phyloP scores from a whole-genome alignment of 352 stramenopile genomes.

The Blastocystis sp. region DNA sequence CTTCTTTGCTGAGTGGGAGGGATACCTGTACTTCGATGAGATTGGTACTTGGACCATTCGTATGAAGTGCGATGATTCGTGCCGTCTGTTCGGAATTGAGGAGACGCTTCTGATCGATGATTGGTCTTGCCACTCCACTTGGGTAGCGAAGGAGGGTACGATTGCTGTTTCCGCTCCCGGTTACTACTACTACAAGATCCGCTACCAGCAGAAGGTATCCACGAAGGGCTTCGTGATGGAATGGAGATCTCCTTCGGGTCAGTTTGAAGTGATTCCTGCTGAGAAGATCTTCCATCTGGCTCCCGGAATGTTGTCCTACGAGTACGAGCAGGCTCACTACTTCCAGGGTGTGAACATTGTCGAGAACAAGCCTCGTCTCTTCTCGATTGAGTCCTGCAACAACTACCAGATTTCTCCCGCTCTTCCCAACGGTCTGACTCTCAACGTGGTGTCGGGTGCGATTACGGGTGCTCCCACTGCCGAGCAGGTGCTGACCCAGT shows the following conservation, averaged over 20 bases:
- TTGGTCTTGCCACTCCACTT: neutral
- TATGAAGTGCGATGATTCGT: neutral
- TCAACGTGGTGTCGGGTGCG: neutral
- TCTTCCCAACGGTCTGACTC: neutral
- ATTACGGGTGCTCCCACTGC: neutral
- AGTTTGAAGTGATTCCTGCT: neutral
- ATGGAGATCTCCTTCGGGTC: neutral
- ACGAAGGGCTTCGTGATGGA: neutral
- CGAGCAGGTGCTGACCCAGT: neutral
- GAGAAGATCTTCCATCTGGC: neutral
- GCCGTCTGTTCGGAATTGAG: neutral
- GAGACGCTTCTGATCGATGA: neutral
- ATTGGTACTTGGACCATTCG: constrained; percentile 13
- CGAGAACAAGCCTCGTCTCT: neutral
- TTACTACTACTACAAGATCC: constrained; percentile 29
- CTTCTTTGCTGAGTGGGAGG: constrained; percentile 7
- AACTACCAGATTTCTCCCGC: neutral
- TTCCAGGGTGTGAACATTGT: neutral
- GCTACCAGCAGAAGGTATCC: neutral
- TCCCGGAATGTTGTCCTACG: neutral
- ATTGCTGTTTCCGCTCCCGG: neutral
- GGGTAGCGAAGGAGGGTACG: neutral
- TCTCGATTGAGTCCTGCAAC: neutral
- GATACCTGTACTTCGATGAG: neutral
- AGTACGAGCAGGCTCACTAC: neutral